These are phyloP conservation scores for Talaromyces funiculosus DNA, from an alignment of 2,329 filamentous ascomycete species.

Conservation along the genomic window DNA sequence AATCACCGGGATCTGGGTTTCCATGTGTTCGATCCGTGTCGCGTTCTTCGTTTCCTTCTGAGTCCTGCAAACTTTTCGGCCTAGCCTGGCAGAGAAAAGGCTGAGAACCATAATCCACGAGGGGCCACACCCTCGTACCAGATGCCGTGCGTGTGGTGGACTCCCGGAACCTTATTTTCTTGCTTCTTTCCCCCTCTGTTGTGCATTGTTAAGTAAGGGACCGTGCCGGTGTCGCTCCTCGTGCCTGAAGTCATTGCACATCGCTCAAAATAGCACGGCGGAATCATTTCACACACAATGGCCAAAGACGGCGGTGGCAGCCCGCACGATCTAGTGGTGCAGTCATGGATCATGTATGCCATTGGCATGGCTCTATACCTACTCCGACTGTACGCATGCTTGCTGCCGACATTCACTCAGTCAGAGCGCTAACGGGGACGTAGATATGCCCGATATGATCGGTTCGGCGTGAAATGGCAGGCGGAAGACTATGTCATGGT, in stretches of 20 bases:
- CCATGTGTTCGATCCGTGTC: too few relatives aligned
- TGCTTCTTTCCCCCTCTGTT: background rate
- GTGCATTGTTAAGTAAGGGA: background rate
- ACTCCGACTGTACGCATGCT: conserved; percentile 7
- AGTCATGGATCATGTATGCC: conserved; percentile 14
- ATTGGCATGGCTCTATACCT: conserved; percentile 6
- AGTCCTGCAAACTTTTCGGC: too few relatives aligned
- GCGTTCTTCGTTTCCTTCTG: too few relatives aligned
- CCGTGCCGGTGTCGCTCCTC: background rate
- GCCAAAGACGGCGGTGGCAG: conserved; percentile 10
- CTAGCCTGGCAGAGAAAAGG: too few relatives aligned
- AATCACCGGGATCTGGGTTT: too few relatives aligned
- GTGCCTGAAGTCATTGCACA: background rate
- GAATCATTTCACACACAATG: background rate
- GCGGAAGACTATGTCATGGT: conserved; percentile 12
- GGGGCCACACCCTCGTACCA: background rate
- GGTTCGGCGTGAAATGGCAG: conserved; percentile 11
- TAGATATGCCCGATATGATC: conserved; percentile 10
- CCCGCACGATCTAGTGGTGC: conserved; percentile 3
- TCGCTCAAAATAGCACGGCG: background rate
- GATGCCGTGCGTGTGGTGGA: background rate
- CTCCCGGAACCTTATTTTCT: too few relatives aligned
- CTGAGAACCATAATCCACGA: background rate
- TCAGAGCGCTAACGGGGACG: background rate
- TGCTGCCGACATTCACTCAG: too few relatives aligned